Evolutionary conservation across 306 rosid genomes (phyloP), one percentile per base, ranked within the genome.

Genomic region (Castanea sativa): DNA sequence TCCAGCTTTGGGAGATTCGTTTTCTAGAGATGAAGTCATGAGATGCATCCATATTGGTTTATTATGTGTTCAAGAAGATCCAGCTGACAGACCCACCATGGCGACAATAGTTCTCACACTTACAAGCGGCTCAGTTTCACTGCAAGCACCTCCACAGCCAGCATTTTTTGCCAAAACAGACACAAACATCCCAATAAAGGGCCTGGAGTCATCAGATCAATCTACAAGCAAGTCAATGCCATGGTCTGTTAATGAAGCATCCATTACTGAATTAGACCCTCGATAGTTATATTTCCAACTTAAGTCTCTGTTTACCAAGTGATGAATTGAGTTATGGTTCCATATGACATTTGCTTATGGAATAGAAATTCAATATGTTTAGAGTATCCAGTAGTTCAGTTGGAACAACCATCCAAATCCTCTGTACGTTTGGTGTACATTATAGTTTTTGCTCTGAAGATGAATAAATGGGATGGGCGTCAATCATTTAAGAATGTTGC

Each of bases 1-100:
- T 78, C 79, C 79, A 4, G 1, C 13, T 0, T n/a, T 65, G 73
- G 70, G 21, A 29, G 73, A 49, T n/a, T 73, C 35, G 0, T 73
- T 5, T 6, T 63, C 43, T 0, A 29, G 43, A 61, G 59, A 55
- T 16, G 71, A 73, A 38, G 55, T 73, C 30, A 14, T 80, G 4
- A 73, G 71, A 77, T 80, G 65, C 69, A 73, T 77, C 18, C 77
- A 84, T 4, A 73, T 84, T 52, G 87, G 77, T 5, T 55, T 84
- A 77, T 73, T 77, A 68, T 84, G 87, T 21, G 82, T 80, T 58
- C 82, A 84, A 55, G 80, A 80, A 79, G 59, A 84, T 43, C 77
- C 77, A 27, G 35, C 65, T 21, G 35, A 59, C 9, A 81, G 87
- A 79, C 85, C 87, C 0, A 55, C 74, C 53, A 77, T 80, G 82